Percentiles rank a stretch among this genome's conserved stretches.
Evolutionary conservation across 2,329 filamentous ascomycete genomes (phyloP).

Genomic region (Clarireedia paspali): DNA sequence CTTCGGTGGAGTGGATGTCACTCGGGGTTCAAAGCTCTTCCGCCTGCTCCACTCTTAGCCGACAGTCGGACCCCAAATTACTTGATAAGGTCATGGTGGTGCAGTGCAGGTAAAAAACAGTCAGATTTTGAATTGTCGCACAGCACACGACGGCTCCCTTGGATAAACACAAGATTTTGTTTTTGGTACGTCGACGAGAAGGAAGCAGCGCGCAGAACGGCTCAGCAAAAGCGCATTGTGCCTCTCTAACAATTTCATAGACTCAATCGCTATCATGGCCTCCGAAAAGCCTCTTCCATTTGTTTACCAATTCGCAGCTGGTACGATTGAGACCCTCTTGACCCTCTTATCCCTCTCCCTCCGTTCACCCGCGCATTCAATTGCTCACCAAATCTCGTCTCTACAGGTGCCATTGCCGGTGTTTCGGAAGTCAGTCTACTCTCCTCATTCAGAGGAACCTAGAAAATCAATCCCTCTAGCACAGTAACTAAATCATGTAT

Average conservation of each 20-base stretch:
- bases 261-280: conserved; percentile 45
- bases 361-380: conserved; percentile 17
- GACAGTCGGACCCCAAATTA: too few relatives aligned
- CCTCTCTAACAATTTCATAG: neutral
- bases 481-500: conserved; percentile 21
- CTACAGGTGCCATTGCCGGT: conserved; percentile 79
- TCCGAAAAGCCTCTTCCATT: conserved; percentile 76
- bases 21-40: too few relatives aligned
- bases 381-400: conserved; percentile 20
- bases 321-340: conserved; percentile 38
- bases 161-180: too few relatives aligned
- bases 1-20: too few relatives aligned
- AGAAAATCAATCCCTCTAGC: neutral
- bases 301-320: conserved; percentile 89
- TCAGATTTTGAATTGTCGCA: too few relatives aligned
- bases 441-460: neutral
- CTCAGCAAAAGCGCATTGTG: neutral
- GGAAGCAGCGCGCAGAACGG: too few relatives aligned
- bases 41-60: too few relatives aligned
- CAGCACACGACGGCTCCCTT: too few relatives aligned
- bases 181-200: too few relatives aligned
- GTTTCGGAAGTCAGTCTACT: conserved; percentile 76
- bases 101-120: too few relatives aligned
- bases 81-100: too few relatives aligned
- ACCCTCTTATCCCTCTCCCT: neutral